phyloP scores from a whole-genome alignment of 1,139 yeast species.

The Suhomyces terraborum region DNA sequence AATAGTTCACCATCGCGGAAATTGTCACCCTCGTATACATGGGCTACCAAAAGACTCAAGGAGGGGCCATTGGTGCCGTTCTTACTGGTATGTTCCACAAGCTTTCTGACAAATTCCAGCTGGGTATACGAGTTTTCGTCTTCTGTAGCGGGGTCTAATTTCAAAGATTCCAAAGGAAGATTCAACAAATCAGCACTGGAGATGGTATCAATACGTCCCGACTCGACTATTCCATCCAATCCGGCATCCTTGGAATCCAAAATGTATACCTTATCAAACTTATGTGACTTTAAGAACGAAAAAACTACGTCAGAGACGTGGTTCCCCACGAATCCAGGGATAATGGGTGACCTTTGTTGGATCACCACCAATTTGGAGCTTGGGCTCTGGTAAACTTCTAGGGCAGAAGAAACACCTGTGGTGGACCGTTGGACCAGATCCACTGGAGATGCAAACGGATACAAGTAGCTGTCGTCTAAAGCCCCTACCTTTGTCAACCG shows the following conservation, averaged over 20 bases:
- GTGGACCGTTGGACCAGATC: conserved; percentile 39
- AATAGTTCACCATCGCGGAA: conserved; percentile 66
- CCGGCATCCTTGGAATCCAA: conserved; percentile 78
- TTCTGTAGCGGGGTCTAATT: conserved; percentile 17
- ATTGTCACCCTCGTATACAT: conserved; percentile 90
- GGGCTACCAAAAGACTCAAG: conserved; percentile 41
- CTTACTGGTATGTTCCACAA: conserved; percentile 4
- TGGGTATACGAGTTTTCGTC: conserved; percentile 9
- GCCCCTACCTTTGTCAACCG: conserved; percentile 53
- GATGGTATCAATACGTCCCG: conserved; percentile 33
- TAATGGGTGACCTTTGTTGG: conserved; percentile 83
- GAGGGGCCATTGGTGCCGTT: conserved; percentile 12
- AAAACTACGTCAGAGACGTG: conserved; percentile 57
- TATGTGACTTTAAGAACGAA: conserved; percentile 46
- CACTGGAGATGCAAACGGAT: conserved; percentile 83
- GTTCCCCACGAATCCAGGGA: conserved; percentile 58
- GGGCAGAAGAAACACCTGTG: conserved; percentile 54
- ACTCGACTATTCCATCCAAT: conserved; percentile 29
- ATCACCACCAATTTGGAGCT: conserved; percentile 52
- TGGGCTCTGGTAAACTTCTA: conserved; percentile 57
- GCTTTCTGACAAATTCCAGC: conserved; percentile 9
- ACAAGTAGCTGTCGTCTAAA: conserved; percentile 61
- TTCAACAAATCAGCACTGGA: conserved; percentile 38
- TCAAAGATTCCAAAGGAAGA: conserved; percentile 35
- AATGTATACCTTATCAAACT: conserved; percentile 53